Evolutionary conservation across 202 grass and related monocot genomes (phyloP).

Genomic region (Brachypodium distachyon): DNA sequence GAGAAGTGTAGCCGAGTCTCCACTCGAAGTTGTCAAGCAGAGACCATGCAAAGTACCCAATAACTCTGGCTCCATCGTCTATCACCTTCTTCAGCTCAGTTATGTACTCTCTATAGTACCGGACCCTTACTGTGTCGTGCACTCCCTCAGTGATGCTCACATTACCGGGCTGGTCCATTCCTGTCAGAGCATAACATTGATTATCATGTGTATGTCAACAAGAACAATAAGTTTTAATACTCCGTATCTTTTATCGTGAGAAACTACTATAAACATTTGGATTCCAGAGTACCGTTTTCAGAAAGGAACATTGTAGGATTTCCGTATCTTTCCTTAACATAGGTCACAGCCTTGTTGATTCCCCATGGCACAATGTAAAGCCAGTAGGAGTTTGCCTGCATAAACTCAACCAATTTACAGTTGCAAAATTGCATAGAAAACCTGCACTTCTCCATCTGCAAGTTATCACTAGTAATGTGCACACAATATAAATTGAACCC

Average conservation of each 20-base stretch:
- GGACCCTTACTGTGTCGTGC: conserved; percentile 58
- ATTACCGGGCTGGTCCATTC: conserved; percentile 86
- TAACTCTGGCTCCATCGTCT: conserved; percentile 58
- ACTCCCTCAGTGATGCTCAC: conserved; percentile 51
- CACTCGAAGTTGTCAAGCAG: conserved; percentile 97
- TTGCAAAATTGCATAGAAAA: background rate
- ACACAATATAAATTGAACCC: background rate
- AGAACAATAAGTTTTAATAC: background rate
- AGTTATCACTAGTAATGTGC: background rate
- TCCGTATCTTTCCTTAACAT: conserved; percentile 70
- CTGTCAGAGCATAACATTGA: conserved; percentile 24
- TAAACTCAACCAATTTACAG: background rate
- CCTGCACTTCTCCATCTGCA: background rate
- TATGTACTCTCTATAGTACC: conserved; percentile 81
- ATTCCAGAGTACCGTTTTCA: conserved; percentile 59
- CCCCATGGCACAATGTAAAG: conserved; percentile 94
- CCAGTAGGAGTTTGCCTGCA: conserved; percentile 78
- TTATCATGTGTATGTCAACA: background rate
- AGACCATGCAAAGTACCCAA: conserved; percentile 90
- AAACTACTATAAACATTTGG: background rate
- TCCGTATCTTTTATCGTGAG: background rate
- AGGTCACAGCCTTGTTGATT: conserved; percentile 82
- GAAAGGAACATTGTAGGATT: conserved; percentile 68
- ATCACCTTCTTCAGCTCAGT: conserved; percentile 81
- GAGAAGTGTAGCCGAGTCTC: conserved; percentile 84